Percentiles rank a stretch among this genome's conserved stretches.
These are phyloP conservation scores for Cryphonectria carpinicola DNA, from an alignment of 2,329 filamentous ascomycete species.

Conservation along the genomic window DNA sequence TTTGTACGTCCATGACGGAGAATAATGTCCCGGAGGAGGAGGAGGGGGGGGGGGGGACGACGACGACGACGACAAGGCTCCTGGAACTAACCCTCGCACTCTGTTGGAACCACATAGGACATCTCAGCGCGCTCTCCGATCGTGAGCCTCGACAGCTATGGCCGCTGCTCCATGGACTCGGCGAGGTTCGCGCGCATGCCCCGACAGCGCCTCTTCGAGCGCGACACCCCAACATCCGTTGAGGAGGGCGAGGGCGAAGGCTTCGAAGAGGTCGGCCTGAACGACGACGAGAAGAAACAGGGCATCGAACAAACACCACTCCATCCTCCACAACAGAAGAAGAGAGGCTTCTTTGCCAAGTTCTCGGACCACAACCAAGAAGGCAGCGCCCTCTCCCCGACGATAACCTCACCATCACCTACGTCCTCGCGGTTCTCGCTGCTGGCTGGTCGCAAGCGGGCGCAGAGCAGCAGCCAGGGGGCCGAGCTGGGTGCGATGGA, in stretches of 20 bases:
- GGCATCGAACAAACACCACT: constrained; percentile 29
- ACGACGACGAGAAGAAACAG: constrained; percentile 70
- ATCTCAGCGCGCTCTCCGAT: constrained; percentile 87
- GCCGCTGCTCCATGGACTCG: constrained; percentile 82
- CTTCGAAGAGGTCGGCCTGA: constrained; percentile 89
- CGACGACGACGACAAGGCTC: not conserved
- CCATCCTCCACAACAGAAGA: constrained; percentile 53
- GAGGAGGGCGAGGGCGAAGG: constrained; percentile 50
- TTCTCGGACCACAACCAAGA: constrained; percentile 66
- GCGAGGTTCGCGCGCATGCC: constrained; percentile 65
- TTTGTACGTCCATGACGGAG: constrained; percentile 68
- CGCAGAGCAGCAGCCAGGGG: constrained; percentile 70
- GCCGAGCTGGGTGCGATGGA: constrained; percentile 72
- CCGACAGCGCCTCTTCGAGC: constrained; percentile 61
- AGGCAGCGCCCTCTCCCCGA: constrained; percentile 32
- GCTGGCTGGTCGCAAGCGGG: constrained; percentile 69
- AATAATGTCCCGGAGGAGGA: too few relatives aligned
- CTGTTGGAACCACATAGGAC: constrained; percentile 62
- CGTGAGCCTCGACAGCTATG: constrained; percentile 56
- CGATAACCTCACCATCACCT: constrained; percentile 41
- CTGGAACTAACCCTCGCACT: not conserved
- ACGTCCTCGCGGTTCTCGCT: constrained; percentile 66
- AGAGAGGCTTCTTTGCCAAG: constrained; percentile 78
- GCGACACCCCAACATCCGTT: constrained; percentile 69
- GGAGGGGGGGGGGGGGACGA: not conserved